These are phyloP conservation scores for Trichomonascus vanleenenianus DNA, from an alignment of 805 yeast species.

Conservation along the genomic window DNA sequence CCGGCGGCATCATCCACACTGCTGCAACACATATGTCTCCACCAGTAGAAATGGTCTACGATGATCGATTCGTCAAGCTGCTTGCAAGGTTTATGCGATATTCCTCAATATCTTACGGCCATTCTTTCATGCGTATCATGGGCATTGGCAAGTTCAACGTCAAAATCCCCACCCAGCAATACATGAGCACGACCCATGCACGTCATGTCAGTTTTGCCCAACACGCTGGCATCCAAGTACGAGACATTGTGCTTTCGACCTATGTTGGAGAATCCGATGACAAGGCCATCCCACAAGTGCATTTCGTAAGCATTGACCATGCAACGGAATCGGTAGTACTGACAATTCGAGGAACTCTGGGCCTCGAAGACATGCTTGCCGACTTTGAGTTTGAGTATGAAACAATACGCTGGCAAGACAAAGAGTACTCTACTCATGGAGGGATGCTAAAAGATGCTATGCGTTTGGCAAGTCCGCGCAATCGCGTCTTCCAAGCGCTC, in stretches of 20 bases:
- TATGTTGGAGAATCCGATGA: slow-evolving; percentile 20
- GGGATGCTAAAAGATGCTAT: slow-evolving; percentile 28
- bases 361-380: slow-evolving; percentile 27
- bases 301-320: slow-evolving; percentile 27
- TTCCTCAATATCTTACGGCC: slow-evolving; percentile 31
- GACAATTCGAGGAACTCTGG: slow-evolving; percentile 29
- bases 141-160: slow-evolving; percentile 23
- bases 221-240: slow-evolving; percentile 24
- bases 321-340: slow-evolving; percentile 26
- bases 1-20: no score
- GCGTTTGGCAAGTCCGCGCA: slow-evolving; percentile 16
- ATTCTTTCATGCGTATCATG: slow-evolving; percentile 26
- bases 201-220: slow-evolving; percentile 28
- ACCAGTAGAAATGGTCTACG: no score
- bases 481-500: slow-evolving; percentile 24
- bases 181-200: slow-evolving; percentile 20
- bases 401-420: slow-evolving; percentile 24
- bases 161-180: slow-evolving; percentile 12
- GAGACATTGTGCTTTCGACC: slow-evolving; percentile 26
- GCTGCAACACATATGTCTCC: no score
- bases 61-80: slow-evolving; percentile 13
- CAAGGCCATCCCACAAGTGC: slow-evolving; percentile 27
- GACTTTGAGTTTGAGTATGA: slow-evolving; percentile 28
- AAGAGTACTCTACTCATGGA: slow-evolving; percentile 23
- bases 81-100: slow-evolving; percentile 27